These are phyloP conservation scores for Arabis hirsuta DNA, from an alignment of 345 rosid species.

Conservation along the genomic window DNA sequence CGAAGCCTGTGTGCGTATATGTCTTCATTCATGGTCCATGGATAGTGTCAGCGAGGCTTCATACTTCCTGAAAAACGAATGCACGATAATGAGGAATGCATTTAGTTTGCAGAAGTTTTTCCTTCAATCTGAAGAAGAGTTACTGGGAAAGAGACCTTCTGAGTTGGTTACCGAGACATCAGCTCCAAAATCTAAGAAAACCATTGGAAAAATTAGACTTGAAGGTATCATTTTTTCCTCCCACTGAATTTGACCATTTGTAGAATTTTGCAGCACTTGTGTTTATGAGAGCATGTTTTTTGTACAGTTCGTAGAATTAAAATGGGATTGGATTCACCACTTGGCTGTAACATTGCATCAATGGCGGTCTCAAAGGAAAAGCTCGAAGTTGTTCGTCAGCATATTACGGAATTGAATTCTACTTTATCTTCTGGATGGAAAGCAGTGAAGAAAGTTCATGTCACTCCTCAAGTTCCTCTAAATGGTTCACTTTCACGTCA, in stretches of 20 bases:
- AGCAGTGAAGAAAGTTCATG: slow-evolving; percentile 63
- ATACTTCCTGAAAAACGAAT: slow-evolving; percentile 80
- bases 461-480: slow-evolving; percentile 60
- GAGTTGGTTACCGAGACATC: slow-evolving; percentile 63
- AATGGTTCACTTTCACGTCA: slow-evolving; percentile 75
- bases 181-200: slow-evolving; percentile 73
- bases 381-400: slow-evolving; percentile 59
- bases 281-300: slow-evolving; percentile 35
- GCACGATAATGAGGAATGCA: slow-evolving; percentile 70
- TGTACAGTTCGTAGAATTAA: slow-evolving; percentile 81
- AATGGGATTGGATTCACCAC: slow-evolving; percentile 67
- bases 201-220: slow-evolving; percentile 82
- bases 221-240: slow-evolving; percentile 59
- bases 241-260: slow-evolving; percentile 23
- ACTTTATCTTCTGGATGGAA: slow-evolving; percentile 69
- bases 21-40: slow-evolving; percentile 85
- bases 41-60: slow-evolving; percentile 73
- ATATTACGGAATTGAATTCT: slow-evolving; percentile 58
- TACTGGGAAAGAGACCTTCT: slow-evolving; percentile 63
- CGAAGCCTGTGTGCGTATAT: slow-evolving; percentile 87
- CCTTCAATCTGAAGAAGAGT: slow-evolving; percentile 91
- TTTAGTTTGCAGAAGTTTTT: slow-evolving; percentile 76
- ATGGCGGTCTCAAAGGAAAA: slow-evolving; percentile 57
- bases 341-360: slow-evolving; percentile 77
- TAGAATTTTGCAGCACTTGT: slow-evolving; percentile 8